Evolutionary conservation across 306 rosid species (phyloP).

Genomic region (Prunus mongolica): DNA sequence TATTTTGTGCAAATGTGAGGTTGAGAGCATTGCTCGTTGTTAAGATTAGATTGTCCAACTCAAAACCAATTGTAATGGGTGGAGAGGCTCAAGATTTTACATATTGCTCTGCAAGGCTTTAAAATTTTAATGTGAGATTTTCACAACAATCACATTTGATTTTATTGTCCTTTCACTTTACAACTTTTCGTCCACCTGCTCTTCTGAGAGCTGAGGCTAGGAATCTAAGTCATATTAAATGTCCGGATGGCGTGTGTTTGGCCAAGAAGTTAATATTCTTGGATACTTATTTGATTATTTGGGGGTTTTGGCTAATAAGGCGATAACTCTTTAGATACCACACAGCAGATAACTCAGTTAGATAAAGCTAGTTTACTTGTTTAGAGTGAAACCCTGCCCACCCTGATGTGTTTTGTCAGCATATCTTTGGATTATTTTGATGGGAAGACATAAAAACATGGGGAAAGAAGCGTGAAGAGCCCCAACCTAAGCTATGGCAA

Average conservation of each 20-base stretch:
- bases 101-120: too few species aligned
- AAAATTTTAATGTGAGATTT: too few species aligned
- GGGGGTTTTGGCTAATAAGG: not conserved
- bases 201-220: not conserved
- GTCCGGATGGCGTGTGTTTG: not conserved
- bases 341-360: too few species aligned
- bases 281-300: not conserved
- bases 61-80: too few species aligned
- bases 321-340: not conserved
- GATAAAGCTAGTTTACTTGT: too few species aligned
- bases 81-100: too few species aligned
- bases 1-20: too few species aligned
- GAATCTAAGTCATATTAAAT: not conserved
- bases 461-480: not conserved
- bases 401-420: not conserved
- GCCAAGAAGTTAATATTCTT: not conserved
- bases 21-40: too few species aligned
- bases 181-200: not conserved
- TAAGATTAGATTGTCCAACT: too few species aligned
- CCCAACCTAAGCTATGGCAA: not conserved
- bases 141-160: not conserved
- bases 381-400: too few species aligned
- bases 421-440: not conserved
- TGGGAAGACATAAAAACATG: not conserved
- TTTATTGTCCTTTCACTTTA: not conserved